A percentile compares a stretch with the other conserved stretches of the same genome.
Conservation (phyloP, 75 land plant species). For the Cunninghamia lanceolata region DNA sequence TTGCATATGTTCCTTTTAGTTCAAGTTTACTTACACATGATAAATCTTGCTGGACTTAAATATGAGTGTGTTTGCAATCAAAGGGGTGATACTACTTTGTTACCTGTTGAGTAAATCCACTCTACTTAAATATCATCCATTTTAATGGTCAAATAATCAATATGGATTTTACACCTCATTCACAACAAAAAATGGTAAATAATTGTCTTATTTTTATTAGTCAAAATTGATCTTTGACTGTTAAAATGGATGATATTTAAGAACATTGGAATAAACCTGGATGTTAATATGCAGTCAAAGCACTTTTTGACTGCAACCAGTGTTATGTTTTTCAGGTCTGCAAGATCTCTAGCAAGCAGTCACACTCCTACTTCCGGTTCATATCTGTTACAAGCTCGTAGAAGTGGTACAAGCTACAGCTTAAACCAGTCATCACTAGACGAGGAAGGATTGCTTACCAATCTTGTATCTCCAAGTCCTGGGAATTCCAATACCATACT, state of each 20-base stretch:
- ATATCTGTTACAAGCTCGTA: slow-evolving; percentile 7
- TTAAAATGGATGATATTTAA: too few species aligned
- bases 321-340: slow-evolving; percentile 59
- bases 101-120: too few species aligned
- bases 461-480: slow-evolving; percentile 13
- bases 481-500: slow-evolving; percentile 18
- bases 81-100: not conserved
- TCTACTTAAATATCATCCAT: too few species aligned
- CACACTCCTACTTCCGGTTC: slow-evolving; percentile 54
- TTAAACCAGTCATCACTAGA: slow-evolving; percentile 6
- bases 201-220: too few species aligned
- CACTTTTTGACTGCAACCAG: not conserved
- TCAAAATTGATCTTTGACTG: too few species aligned
- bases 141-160: too few species aligned
- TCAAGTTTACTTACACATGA: not conserved
- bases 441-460: slow-evolving; percentile 16
- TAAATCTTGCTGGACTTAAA: too few species aligned
- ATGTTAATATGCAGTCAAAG: too few species aligned
- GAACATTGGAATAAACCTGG: too few species aligned
- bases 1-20: not conserved
- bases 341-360: slow-evolving; percentile 14
- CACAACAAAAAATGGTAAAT: too few species aligned
- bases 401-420: not conserved
- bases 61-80: not conserved
- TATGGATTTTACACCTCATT: too few species aligned